phyloP scores from a whole-genome alignment of 2,329 filamentous ascomycete species.

The Incumbomyces lentus region DNA sequence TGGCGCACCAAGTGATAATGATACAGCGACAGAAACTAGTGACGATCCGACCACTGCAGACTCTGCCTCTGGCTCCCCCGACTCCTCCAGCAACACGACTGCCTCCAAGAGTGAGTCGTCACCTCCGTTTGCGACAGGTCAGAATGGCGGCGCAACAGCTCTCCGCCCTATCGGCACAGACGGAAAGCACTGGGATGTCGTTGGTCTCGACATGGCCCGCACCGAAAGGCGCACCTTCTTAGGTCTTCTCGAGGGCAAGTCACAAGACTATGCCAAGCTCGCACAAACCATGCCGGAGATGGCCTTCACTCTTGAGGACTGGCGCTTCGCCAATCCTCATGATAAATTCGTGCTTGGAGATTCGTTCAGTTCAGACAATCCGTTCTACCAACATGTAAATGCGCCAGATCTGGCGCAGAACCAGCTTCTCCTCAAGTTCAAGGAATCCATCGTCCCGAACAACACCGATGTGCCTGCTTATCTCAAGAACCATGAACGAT shows the following conservation, averaged over 20 bases:
- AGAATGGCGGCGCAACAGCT: background rate
- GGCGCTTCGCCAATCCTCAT: background rate
- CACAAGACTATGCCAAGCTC: slow-evolving; percentile 8
- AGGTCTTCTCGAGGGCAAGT: slow-evolving; percentile 8
- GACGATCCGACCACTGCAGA: background rate
- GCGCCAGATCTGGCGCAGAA: slow-evolving; percentile 17
- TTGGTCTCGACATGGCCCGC: slow-evolving; percentile 3
- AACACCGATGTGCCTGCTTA: background rate
- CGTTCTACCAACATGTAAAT: slow-evolving; percentile 7
- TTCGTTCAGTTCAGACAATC: background rate
- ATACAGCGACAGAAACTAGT: background rate
- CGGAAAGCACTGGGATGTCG: slow-evolving; percentile 4
- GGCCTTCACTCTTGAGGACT: background rate
- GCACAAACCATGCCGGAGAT: background rate
- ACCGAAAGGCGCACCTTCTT: slow-evolving; percentile 10
- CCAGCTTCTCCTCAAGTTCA: slow-evolving; percentile 13
- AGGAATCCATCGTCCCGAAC: slow-evolving; percentile 3
- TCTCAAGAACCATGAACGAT: slow-evolving; percentile 15
- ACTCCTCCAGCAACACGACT: too few relatives aligned
- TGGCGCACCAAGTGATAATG: background rate
- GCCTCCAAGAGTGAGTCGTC: too few relatives aligned
- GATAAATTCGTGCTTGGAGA: background rate
- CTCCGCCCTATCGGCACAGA: background rate
- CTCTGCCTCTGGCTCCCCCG: background rate
- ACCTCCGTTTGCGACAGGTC: too few relatives aligned